Percentiles rank a stretch among this genome's conserved stretches.
phyloP scores from a whole-genome alignment of 1,284 basidiomycete species.

The Mycena sp. region DNA sequence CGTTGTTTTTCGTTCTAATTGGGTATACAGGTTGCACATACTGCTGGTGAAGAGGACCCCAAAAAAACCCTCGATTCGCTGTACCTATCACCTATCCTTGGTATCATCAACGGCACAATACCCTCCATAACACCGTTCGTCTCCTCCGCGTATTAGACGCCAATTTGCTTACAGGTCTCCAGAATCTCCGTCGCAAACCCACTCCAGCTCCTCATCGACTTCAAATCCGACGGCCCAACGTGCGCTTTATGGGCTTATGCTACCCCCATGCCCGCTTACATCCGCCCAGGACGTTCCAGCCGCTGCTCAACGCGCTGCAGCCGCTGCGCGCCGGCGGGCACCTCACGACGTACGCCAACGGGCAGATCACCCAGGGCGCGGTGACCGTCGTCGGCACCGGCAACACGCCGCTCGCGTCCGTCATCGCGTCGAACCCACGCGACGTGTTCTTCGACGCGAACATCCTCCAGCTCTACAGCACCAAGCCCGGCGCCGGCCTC shows the following conservation, averaged over 20 bases:
- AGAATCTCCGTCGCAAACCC: slow-evolving; percentile 51
- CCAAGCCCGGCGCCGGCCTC: slow-evolving; percentile 23
- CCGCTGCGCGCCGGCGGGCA: slow-evolving; percentile 57
- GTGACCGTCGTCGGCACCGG: slow-evolving; percentile 64
- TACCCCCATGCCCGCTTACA: background rate
- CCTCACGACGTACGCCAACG: slow-evolving; percentile 58
- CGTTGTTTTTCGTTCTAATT: background rate
- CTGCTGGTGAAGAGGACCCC: slow-evolving; percentile 39
- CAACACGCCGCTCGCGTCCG: slow-evolving; percentile 59
- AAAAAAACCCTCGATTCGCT: slow-evolving; percentile 51
- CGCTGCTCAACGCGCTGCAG: slow-evolving; percentile 54
- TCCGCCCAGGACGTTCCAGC: slow-evolving; percentile 51
- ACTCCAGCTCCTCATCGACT: slow-evolving; percentile 61
- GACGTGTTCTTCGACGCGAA: slow-evolving; percentile 67
- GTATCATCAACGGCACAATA: slow-evolving; percentile 43
- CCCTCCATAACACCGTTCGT: slow-evolving; percentile 18
- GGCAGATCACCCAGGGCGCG: slow-evolving; percentile 47
- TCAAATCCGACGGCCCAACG: slow-evolving; percentile 60
- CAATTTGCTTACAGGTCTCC: slow-evolving; percentile 48
- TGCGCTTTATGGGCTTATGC: slow-evolving; percentile 17
- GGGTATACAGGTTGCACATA: slow-evolving; percentile 54
- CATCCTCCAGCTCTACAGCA: slow-evolving; percentile 38
- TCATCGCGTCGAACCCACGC: slow-evolving; percentile 56
- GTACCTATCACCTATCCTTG: slow-evolving; percentile 57
- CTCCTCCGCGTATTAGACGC: background rate